Base-by-base conservation (phyloP, 2,329 filamentous ascomycete genomes). In the Pseudocercospora musae region DNA sequence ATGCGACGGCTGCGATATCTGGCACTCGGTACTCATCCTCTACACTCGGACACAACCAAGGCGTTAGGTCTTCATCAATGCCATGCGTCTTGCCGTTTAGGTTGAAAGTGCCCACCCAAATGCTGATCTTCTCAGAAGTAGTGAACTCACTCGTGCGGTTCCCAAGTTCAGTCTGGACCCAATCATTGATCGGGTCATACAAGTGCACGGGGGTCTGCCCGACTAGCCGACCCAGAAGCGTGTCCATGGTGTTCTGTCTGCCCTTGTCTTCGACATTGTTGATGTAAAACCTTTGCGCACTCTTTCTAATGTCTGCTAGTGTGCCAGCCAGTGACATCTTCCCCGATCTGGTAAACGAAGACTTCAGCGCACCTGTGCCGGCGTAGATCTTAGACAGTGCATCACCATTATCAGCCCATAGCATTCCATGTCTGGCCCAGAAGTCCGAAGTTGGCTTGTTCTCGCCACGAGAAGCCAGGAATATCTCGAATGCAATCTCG, bases 381-480 rank as follows among this genome's bases (percentile, higher is more conserved):
- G 95, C 95, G 74, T 99, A 99, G 25, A 97, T 98, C 72, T 92
- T 91, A 11, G 93, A 97, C 53, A 99, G 78, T 5, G 90, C 89
- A 78, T 99, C 95, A 21, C 95, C 95, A 73, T 97, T 98, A 76
- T 99, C 95, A 33, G 95, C 95, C 95, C 95, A 99, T 1, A 99
- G 82, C 64, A 87, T 95, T 8, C 92, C 93, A 78, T 99, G 95
- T 54, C 91, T 84, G 78, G 91, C 89, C 90, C 93, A 96, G 71
- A 98, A 93, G 72, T 98, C 93, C 0, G 88, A 85, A 9, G 84
- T 82, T 0, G 90, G 88, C 40, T 59, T 60, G 64, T 81, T 83
- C 67, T 91, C 87, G 25, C 83, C 84, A 63, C 89, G 84, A 68
- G 96, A 92, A 13, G 79, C 78, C 3, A 99, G 79, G 70, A 98